These are phyloP conservation scores for Globisporangium viniferum DNA, from an alignment of 352 stramenopile species.

Conservation along the genomic window DNA sequence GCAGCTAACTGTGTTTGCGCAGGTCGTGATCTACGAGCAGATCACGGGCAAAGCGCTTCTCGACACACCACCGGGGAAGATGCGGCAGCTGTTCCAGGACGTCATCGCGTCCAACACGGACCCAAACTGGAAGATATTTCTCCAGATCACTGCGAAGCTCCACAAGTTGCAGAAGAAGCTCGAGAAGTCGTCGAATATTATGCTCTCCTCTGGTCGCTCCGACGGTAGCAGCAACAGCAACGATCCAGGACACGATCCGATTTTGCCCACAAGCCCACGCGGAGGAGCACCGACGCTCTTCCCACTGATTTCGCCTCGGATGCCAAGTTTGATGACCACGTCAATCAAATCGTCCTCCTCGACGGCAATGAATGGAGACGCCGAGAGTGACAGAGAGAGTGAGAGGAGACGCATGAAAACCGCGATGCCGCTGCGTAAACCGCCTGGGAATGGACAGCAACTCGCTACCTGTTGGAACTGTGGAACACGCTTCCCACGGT, in stretches of 20 bases:
- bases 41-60: constrained; percentile 62
- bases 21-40: constrained; percentile 53
- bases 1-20: constrained; percentile 42
- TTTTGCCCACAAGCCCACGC: constrained; percentile 1
- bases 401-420: constrained; percentile 17
- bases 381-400: not conserved
- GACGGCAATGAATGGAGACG: not conserved
- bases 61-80: constrained; percentile 35
- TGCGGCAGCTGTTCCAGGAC: constrained; percentile 42
- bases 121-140: constrained; percentile 49
- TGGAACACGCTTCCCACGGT: constrained; percentile 46
- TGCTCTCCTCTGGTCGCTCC: not conserved
- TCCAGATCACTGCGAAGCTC: constrained; percentile 33
- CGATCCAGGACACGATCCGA: not conserved
- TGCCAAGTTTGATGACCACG: constrained; percentile 10
- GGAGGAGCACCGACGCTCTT: constrained; percentile 16
- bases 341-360: constrained; percentile 7
- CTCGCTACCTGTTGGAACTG: constrained; percentile 67
- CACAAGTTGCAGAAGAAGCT: constrained; percentile 44
- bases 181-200: constrained; percentile 11
- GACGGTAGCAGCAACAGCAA: constrained; percentile 1
- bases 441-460: constrained; percentile 24
- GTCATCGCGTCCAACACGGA: constrained; percentile 26
- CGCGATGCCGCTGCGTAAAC: constrained; percentile 24
- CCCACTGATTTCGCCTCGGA: constrained; percentile 27